A percentile compares a stretch with the other conserved stretches of the same genome.
phyloP scores from a whole-genome alignment of 139 green algal genomes.

The Picochlorum costavermella region DNA sequence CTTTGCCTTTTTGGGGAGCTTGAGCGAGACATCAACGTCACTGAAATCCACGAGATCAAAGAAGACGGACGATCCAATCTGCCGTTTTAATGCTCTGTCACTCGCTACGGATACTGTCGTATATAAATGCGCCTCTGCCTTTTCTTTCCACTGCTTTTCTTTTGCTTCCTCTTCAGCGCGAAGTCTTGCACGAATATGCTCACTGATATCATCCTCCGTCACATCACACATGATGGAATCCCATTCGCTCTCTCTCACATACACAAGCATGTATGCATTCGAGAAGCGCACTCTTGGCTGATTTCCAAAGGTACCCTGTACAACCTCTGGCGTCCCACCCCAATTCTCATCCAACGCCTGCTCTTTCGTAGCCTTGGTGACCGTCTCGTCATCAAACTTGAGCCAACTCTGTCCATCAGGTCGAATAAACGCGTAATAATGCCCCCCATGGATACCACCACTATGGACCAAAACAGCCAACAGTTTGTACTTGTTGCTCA shows the following conservation, averaged over 20 bases:
- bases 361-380: constrained; percentile 63
- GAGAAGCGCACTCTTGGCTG: constrained; percentile 33
- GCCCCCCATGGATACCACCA: constrained; percentile 87
- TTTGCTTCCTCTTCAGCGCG: constrained; percentile 68
- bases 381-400: constrained; percentile 93
- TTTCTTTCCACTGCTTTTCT: constrained; percentile 52
- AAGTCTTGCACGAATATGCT: constrained; percentile 62
- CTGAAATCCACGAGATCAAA: constrained; percentile 93
- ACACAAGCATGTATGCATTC: constrained; percentile 99
- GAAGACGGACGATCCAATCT: constrained; percentile 53
- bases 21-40: constrained; percentile 38
- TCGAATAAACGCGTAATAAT: constrained; percentile 89
- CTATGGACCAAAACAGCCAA: constrained; percentile 91
- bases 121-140: constrained; percentile 88
- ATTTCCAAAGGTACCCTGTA: background rate
- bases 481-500: constrained; percentile 80
- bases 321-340: constrained; percentile 61
- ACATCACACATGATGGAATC: constrained; percentile 68
- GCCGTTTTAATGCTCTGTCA: constrained; percentile 50
- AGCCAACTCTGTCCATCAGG: constrained; percentile 73
- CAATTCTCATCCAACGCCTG: constrained; percentile 85
- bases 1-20: constrained; percentile 63
- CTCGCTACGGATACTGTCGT: constrained; percentile 49
- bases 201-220: constrained; percentile 65
- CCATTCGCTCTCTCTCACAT: constrained; percentile 83